These are phyloP conservation scores for Claviceps capensis DNA, from an alignment of 2,329 filamentous ascomycete genomes.

Conservation along the genomic window DNA sequence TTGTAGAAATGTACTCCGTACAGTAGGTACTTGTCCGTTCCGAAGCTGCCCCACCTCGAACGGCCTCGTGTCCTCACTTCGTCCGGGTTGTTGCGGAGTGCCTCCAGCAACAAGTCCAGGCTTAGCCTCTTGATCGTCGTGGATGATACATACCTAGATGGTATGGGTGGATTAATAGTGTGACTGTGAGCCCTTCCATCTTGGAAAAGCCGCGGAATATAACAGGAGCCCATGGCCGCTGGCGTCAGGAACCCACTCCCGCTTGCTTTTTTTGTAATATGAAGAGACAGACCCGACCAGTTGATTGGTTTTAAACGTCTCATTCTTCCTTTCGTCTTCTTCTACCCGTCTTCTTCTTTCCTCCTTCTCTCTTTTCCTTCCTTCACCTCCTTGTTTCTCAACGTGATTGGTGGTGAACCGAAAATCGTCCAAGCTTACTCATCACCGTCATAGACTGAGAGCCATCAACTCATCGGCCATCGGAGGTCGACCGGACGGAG, in stretches of 20 bases:
- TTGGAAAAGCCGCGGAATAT: neutral
- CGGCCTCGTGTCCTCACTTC: slow-evolving; percentile 1
- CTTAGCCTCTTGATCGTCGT: neutral
- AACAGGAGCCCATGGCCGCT: neutral
- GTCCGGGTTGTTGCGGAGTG: neutral
- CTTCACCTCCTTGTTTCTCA: neutral
- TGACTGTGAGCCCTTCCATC: neutral
- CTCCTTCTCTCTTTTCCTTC: neutral
- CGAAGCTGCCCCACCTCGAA: neutral
- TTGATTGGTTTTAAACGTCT: neutral
- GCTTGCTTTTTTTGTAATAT: neutral
- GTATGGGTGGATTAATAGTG: neutral
- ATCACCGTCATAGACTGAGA: too few species aligned
- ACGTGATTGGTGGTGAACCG: neutral
- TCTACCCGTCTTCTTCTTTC: neutral
- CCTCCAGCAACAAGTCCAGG: neutral
- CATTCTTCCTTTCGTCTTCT: neutral
- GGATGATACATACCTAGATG: neutral
- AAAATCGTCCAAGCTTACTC: too few species aligned
- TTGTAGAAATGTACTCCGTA: too few species aligned
- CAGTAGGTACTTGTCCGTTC: too few species aligned
- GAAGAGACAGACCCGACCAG: neutral
- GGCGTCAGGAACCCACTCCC: neutral
- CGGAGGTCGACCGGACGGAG: too few species aligned
- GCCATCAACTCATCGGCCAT: too few species aligned